Evolutionary conservation across 2,329 filamentous ascomycete genomes (phyloP).

Genomic region (Aschersonia sp.): DNA sequence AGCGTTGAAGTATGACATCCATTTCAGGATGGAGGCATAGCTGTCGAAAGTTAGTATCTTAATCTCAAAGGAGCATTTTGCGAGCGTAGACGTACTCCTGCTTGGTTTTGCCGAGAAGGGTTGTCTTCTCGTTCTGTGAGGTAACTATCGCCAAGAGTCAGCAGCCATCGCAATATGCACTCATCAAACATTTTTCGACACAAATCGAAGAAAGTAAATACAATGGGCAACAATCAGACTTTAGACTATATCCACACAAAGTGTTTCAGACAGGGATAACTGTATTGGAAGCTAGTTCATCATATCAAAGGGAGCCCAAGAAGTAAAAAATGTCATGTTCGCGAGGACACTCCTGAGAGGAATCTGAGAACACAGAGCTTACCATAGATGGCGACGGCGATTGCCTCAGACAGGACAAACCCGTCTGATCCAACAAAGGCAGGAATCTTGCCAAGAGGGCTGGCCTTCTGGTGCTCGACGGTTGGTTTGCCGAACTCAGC

Average conservation of each 20-base stretch:
- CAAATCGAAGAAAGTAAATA: slow-evolving; percentile 5
- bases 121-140: slow-evolving; percentile 99
- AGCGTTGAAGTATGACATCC: slow-evolving; percentile 92
- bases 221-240: slow-evolving; percentile 48
- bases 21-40: slow-evolving; percentile 93
- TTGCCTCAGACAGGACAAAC: slow-evolving; percentile 74
- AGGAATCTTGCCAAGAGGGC: slow-evolving; percentile 81
- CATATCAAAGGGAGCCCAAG: slow-evolving; percentile 19
- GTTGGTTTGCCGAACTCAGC: slow-evolving; percentile 51
- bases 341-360: not conserved
- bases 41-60: slow-evolving; percentile 19
- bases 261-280: slow-evolving; percentile 98
- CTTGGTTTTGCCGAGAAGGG: slow-evolving; percentile 98
- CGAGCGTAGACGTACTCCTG: slow-evolving; percentile 57
- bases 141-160: slow-evolving; percentile 51
- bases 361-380: slow-evolving; percentile 25
- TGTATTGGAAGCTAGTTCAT: slow-evolving; percentile 70
- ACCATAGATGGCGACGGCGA: slow-evolving; percentile 97
- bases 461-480: slow-evolving; percentile 70
- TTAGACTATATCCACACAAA: slow-evolving; percentile 78
- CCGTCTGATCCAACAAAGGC: slow-evolving; percentile 88
- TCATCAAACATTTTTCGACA: not conserved
- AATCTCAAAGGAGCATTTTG: not conserved
- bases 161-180: slow-evolving; percentile 5
- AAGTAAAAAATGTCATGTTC: not conserved